phyloP scores from a whole-genome alignment of 2,329 filamentous ascomycete species.

The Dothistroma septosporum region DNA sequence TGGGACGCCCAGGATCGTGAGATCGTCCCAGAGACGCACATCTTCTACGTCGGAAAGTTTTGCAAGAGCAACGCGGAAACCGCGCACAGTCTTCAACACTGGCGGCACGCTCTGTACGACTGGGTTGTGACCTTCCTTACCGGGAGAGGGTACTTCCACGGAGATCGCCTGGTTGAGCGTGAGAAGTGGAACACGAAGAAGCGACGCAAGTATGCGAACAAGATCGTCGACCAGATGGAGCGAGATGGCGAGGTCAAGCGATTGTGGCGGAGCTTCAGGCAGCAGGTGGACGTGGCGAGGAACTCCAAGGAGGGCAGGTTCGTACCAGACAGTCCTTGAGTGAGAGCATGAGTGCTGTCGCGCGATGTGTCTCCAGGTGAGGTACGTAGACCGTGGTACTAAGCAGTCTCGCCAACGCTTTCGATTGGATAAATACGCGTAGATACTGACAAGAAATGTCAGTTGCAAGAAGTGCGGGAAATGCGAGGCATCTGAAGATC shows the following conservation, averaged over 20 bases:
- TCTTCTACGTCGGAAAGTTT: conserved; percentile 53
- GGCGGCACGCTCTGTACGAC: conserved; percentile 69
- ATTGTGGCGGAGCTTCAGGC: conserved; percentile 64
- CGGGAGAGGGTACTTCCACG: conserved; percentile 54
- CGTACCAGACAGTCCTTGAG: conserved; percentile 8
- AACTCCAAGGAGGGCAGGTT: conserved; percentile 41
- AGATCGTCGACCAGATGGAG: conserved; percentile 63
- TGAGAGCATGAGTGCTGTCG: too few species aligned
- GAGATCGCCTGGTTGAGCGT: conserved; percentile 57
- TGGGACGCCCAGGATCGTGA: conserved; percentile 48
- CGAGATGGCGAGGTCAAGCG: conserved; percentile 54
- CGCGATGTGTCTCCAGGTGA: not conserved
- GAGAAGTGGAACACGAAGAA: conserved; percentile 59
- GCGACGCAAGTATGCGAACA: conserved; percentile 57
- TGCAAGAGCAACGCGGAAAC: conserved; percentile 64
- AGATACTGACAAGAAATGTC: too few species aligned
- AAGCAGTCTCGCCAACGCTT: too few species aligned
- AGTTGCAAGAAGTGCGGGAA: too few species aligned
- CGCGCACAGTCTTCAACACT: conserved; percentile 69
- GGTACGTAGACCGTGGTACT: not conserved
- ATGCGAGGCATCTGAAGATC: too few species aligned
- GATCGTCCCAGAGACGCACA: conserved; percentile 43
- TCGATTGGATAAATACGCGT: too few species aligned
- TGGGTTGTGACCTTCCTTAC: conserved; percentile 63
- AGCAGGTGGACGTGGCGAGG: conserved; percentile 56